phyloP scores from a whole-genome alignment of 345 rosid species.

The Eucalyptus cladocalyx region DNA sequence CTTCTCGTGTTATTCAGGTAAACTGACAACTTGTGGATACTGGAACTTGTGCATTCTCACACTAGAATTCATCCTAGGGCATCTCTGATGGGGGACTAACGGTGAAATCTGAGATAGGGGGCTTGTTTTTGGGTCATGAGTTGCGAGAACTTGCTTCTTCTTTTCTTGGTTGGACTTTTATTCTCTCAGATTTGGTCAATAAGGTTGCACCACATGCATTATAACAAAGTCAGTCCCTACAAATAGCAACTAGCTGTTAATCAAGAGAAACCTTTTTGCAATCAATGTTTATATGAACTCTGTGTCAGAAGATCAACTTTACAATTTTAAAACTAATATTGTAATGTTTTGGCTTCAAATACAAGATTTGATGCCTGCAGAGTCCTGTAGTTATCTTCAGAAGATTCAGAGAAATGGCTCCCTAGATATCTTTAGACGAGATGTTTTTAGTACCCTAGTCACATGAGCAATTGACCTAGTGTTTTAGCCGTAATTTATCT shows the following conservation, averaged over 20 bases:
- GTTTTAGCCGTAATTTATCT: neutral
- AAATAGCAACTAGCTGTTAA: neutral
- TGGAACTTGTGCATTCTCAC: neutral
- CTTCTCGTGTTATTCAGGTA: constrained; percentile 99
- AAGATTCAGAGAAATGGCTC: neutral
- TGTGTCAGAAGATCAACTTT: neutral
- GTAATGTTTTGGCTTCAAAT: neutral
- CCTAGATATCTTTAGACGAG: neutral
- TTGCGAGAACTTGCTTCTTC: neutral
- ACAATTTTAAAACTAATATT: neutral
- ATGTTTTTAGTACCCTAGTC: neutral
- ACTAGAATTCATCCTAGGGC: neutral
- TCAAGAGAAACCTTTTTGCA: neutral
- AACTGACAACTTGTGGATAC: neutral
- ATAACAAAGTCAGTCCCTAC: neutral
- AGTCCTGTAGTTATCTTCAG: neutral
- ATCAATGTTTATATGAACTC: neutral
- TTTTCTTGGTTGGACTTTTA: neutral
- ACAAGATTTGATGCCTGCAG: neutral
- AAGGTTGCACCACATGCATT: neutral
- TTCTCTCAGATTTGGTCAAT: neutral
- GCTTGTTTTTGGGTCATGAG: neutral
- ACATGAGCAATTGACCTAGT: neutral
- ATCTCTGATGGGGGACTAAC: neutral
- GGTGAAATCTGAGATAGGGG: neutral